Percentiles rank a stretch among this genome's conserved stretches.
Conservation (phyloP, 257 asterid species). For the Fraxinus pennsylvanica region DNA sequence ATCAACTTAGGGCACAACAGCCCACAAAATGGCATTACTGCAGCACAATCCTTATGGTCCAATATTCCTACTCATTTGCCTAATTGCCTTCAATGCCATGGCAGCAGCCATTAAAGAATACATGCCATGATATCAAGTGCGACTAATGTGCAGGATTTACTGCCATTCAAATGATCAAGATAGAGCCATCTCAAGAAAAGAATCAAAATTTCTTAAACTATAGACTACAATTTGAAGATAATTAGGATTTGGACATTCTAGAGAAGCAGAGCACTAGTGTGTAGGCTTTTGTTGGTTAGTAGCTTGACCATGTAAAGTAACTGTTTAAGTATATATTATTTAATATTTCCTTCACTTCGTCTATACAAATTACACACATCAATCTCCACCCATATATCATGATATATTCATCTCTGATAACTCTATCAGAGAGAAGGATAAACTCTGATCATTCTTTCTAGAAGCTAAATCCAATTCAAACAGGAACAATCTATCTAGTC, state of each 20-base stretch:
- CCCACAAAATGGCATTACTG: slow-evolving; percentile 45
- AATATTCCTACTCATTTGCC: slow-evolving; percentile 59
- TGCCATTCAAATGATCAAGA: slow-evolving; percentile 33
- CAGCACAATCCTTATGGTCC: slow-evolving; percentile 49
- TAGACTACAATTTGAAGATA: slow-evolving; percentile 25
- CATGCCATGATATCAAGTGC: slow-evolving; percentile 24
- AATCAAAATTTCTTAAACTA: slow-evolving; percentile 30
- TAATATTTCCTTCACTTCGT: background rate
- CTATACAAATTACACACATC: background rate
- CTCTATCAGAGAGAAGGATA: too few relatives aligned
- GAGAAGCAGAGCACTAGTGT: slow-evolving; percentile 30
- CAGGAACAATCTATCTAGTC: background rate
- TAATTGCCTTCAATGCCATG: slow-evolving; percentile 38
- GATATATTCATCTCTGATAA: background rate
- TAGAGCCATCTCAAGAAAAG: slow-evolving; percentile 40
- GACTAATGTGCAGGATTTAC: slow-evolving; percentile 11
- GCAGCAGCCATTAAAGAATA: slow-evolving; percentile 19
- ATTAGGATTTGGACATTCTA: slow-evolving; percentile 31
- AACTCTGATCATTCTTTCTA: too few relatives aligned
- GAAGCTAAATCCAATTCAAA: background rate
- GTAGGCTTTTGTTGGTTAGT: slow-evolving; percentile 4
- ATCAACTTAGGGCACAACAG: slow-evolving; percentile 49
- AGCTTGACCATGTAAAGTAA: slow-evolving; percentile 24
- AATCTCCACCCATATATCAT: too few relatives aligned
- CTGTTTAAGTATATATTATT: slow-evolving; percentile 20